Evolutionary conservation across 805 yeast species (phyloP), one percentile per base, ranked within the genome.

Genomic region (Candida railenensis): DNA sequence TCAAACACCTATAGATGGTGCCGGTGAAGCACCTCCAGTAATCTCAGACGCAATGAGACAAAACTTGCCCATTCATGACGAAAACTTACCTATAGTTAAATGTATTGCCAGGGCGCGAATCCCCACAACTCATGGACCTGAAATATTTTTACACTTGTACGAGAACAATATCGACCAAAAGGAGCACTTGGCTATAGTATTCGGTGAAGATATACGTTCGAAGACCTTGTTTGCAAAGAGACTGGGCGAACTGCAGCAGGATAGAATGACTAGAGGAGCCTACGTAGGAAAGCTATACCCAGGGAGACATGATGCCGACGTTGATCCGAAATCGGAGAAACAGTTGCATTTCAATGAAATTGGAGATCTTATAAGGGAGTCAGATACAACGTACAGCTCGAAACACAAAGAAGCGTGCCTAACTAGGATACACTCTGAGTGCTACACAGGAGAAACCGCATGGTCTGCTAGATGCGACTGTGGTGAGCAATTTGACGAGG

Each of bases 391-490:
- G 15, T 63, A 52, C 45, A 20, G 4, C 12, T 9, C 21, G 5
- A 22, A 19, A 16, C 42, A 45, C 39, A 34, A 57, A 22, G 72
- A 73, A 16, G 77, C 82, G 2, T 82, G 85, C 1, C 66, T 92
- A 51, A 96, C 87, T 3, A 76, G 99, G 50, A 90, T 94, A 54
- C 99, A 94, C 62, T 87, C 96, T 2, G 99, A 94, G 63, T 94
- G 99, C 67, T 94, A 92, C 70, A 94, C 99, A 0, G 99, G 99
- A 2, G 99, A 94, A 62, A 94, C 97, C 1, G 98, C 97, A 8
- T 94, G 99, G 99, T 83, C 92, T 48, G 98, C 99, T 1, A 78
- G 99, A 46, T 94, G 99, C 66, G 99, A 94, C 67, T 94, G 99
- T 69, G 99, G 99, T 18, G 99, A 94, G 67, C 99, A 94, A 71